Base-by-base conservation (phyloP, 768 basidiomycete genomes). In the Cyathus striatus region DNA sequence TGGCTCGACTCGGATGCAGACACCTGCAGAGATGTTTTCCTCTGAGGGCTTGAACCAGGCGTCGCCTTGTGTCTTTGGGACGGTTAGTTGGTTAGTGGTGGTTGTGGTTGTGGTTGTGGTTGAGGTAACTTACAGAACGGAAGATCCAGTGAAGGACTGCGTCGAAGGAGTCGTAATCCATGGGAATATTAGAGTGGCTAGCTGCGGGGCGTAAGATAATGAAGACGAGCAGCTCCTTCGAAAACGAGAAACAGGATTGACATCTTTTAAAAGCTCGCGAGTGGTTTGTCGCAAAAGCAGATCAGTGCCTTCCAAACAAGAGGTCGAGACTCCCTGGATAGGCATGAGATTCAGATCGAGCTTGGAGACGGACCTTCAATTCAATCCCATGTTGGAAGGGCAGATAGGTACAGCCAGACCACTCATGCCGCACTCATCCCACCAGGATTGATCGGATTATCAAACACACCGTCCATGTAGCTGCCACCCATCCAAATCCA, bases 21-120 rank as follows among this genome's bases (percentile, higher is more conserved):
- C 86, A 37, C 87, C 87, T 0, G 82, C 83, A 45, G 84, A 79
- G 40, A 88, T 66, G 54, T 87, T 89, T 62, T 90, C 87, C 53
- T 87, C 83, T 0, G 86, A 78, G 3, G 86, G 86, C 54, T 88
- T 90, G 62, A 90, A 89, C 87, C 87, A 90, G 5, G 87, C 82
- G 45, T 88, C 86, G 2, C 82, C 79, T 56, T 87, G 84, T 1
- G 87, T 89, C 84, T 88, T 52, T 36, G 27, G 25, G 36, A 20
- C 23, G 12, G n/a, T n/a, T n/a, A n/a, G n/a, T n/a, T n/a, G n/a
- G n/a, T n/a, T n/a, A n/a, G n/a, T n/a, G n/a, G n/a, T n/a, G n/a
- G n/a, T n/a, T n/a, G n/a, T n/a, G n/a, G n/a, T n/a, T n/a, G n/a
- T n/a, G n/a, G n/a, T n/a, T n/a, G n/a, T n/a, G n/a, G n/a, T n/a